Conservation (phyloP, 345 rosid genomes). For the Brassica napus region Da-Ae NC_063441.1:10846501-10847000, state of each 20-base stretch:
- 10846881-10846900: conserved; percentile 49
- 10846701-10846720: conserved; percentile 53
- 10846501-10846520: conserved; percentile 38
- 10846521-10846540: conserved; percentile 45
- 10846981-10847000: conserved; percentile 67
- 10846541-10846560: conserved; percentile 49
- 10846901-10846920: conserved; percentile 32
- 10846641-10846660: conserved; percentile 44
- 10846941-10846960: conserved; percentile 60
- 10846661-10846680: conserved; percentile 50
- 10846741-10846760: conserved; percentile 40
- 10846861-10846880: conserved; percentile 58
- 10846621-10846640: conserved; percentile 34
- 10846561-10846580: conserved; percentile 39
- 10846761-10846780: conserved; percentile 37
- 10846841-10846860: conserved; percentile 64
- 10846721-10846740: conserved; percentile 48
- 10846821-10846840: conserved; percentile 52
- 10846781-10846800: conserved; percentile 32
- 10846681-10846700: conserved; percentile 58
- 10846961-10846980: conserved; percentile 60
- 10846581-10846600: conserved; percentile 38
- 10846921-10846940: conserved; percentile 81
- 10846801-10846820: conserved; percentile 30
- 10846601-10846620: conserved; percentile 30